A percentile compares a stretch with the other conserved stretches of the same genome.
These are phyloP conservation scores for Carpinus viminea DNA, from an alignment of 306 rosid species.

Conservation along the genomic window DNA sequence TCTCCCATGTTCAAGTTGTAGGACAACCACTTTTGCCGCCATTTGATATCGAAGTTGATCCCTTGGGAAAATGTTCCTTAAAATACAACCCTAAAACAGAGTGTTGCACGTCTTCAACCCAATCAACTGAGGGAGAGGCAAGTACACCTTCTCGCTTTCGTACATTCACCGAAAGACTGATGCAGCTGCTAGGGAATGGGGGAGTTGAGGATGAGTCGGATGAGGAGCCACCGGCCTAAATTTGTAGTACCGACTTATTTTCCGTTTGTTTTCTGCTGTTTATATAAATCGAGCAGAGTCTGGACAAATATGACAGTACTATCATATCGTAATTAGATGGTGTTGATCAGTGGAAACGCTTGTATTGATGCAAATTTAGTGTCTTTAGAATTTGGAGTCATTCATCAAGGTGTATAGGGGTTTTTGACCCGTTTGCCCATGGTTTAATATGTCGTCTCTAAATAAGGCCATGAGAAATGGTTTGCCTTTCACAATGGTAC, in stretches of 20 bases:
- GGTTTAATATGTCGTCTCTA: neutral
- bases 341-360: neutral
- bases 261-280: neutral
- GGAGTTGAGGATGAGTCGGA: neutral
- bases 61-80: constrained; percentile 40
- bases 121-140: constrained; percentile 9
- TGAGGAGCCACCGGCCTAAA: neutral
- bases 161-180: constrained; percentile 25
- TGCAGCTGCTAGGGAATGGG: constrained; percentile 21
- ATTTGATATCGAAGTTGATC: constrained; percentile 32
- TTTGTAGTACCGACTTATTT: neutral
- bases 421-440: neutral
- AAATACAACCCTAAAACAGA: constrained; percentile 26
- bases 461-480: neutral
- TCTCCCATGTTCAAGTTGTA: constrained; percentile 49
- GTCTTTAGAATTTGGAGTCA: neutral
- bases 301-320: neutral
- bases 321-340: neutral
- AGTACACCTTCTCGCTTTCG: constrained; percentile 30
- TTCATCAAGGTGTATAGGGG: neutral
- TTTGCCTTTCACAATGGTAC: neutral
- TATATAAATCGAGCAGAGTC: neutral
- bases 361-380: neutral
- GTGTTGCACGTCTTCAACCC: neutral
- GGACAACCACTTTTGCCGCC: constrained; percentile 40